Conservation (phyloP, 371 early-diverging fungal species). For the Lichtheimia corymbifera region DNA sequence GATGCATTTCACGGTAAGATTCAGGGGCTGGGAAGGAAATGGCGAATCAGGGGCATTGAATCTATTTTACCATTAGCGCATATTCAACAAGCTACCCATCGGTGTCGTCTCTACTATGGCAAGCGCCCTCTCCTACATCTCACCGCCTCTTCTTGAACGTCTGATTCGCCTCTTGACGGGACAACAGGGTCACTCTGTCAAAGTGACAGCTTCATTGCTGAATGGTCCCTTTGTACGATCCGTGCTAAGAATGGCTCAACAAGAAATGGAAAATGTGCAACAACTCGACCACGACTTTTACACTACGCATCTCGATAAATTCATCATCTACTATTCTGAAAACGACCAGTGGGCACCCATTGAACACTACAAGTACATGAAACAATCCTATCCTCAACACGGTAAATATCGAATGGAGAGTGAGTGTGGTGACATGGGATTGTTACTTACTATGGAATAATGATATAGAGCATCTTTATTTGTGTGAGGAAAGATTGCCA, state of each 20-base stretch:
- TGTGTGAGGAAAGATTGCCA: conserved; percentile 70
- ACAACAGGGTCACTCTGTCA: conserved; percentile 43
- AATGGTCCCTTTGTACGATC: conserved; percentile 61
- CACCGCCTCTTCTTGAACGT: conserved; percentile 33
- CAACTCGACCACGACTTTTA: conserved; percentile 69
- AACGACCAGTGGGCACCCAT: conserved; percentile 81
- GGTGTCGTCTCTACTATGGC: conserved; percentile 37
- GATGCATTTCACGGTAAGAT: conserved; percentile 52
- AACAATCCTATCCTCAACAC: conserved; percentile 55
- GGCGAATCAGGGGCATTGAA: background rate
- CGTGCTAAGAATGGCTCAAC: conserved; percentile 66
- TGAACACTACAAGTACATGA: conserved; percentile 72
- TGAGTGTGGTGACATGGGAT: background rate
- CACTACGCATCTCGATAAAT: conserved; percentile 56
- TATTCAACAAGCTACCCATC: conserved; percentile 42
- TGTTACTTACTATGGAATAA: background rate
- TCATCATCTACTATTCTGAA: conserved; percentile 79
- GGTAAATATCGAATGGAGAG: conserved; percentile 41
- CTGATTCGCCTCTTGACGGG: conserved; percentile 40
- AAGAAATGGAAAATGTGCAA: conserved; percentile 74
- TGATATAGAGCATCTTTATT: conserved; percentile 46
- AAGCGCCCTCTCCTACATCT: conserved; percentile 34
- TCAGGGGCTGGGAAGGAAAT: background rate
- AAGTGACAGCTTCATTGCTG: conserved; percentile 64
- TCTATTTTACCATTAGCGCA: conserved; percentile 21